Evolutionary conservation across 2,329 filamentous ascomycete species (phyloP).

Genomic region (Aspergillus fijiensis): DNA sequence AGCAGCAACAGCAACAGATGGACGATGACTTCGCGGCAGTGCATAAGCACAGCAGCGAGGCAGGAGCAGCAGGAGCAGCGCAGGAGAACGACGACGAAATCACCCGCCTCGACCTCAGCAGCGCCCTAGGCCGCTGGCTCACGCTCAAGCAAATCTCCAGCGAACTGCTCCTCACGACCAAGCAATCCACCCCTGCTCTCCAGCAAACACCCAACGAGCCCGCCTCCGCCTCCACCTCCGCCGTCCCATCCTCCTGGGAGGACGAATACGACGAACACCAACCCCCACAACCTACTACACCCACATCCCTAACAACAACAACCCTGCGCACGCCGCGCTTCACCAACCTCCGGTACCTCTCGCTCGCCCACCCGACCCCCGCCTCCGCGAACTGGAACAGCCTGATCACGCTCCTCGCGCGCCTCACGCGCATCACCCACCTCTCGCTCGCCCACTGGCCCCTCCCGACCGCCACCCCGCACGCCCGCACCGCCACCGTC

Average conservation of each 20-base stretch:
- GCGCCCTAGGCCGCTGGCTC: constrained; percentile 50
- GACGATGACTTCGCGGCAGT: constrained; percentile 16
- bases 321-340: constrained; percentile 44
- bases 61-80: too few species aligned
- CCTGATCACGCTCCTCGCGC: constrained; percentile 53
- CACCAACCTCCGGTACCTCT: constrained; percentile 56
- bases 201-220: constrained; percentile 12
- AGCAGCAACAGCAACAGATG: too few species aligned
- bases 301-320: background rate
- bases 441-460: constrained; percentile 65
- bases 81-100: constrained; percentile 43
- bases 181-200: constrained; percentile 6
- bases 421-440: constrained; percentile 59
- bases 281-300: background rate
- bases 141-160: constrained; percentile 49
- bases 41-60: constrained; percentile 7
- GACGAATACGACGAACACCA: constrained; percentile 24
- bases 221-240: background rate
- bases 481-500: constrained; percentile 49
- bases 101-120: constrained; percentile 54
- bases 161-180: constrained; percentile 39
- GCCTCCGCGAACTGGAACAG: constrained; percentile 54
- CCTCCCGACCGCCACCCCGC: constrained; percentile 56
- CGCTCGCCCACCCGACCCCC: constrained; percentile 53
- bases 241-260: constrained; percentile 45